A percentile compares a stretch with the other conserved stretches of the same genome.
Conservation (phyloP, 306 rosid genomes). For the Vigna hirtella region DNA sequence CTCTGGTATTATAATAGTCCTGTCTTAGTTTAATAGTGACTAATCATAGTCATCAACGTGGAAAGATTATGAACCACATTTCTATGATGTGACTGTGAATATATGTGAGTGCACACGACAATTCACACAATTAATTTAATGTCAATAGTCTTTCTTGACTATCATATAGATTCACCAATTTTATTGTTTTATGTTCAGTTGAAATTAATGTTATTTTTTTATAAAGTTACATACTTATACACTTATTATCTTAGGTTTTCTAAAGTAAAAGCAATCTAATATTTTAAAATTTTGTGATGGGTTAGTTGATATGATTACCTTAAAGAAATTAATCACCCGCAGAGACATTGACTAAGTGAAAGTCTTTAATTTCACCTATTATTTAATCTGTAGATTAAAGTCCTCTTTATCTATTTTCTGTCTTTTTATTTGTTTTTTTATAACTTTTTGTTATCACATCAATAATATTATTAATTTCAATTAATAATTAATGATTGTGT, state of each 20-base stretch:
- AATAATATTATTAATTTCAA: too few species aligned
- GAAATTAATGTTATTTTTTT: too few species aligned
- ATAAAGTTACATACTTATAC: not conserved
- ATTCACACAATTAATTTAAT: constrained; percentile 47
- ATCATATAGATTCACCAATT: not conserved
- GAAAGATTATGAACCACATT: not conserved
- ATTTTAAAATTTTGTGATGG: constrained; percentile 22
- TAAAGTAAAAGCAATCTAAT: not conserved
- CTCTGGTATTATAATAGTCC: constrained; percentile 6
- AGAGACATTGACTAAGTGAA: too few species aligned
- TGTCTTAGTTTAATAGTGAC: constrained; percentile 30
- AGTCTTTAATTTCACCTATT: too few species aligned
- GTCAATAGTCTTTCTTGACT: constrained; percentile 47
- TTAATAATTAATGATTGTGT: too few species aligned
- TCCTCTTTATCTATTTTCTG: too few species aligned
- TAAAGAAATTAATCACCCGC: not conserved
- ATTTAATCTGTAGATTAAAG: too few species aligned
- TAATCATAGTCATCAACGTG: constrained; percentile 30
- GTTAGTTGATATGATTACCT: constrained; percentile 10
- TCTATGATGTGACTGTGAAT: not conserved
- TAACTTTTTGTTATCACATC: too few species aligned
- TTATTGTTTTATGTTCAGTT: too few species aligned
- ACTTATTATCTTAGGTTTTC: too few species aligned
- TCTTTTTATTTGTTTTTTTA: too few species aligned
- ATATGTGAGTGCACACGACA: constrained; percentile 32